Evolutionary conservation across 1,284 basidiomycete species (phyloP), one percentile per base, ranked within the genome.

Genomic region (Naganishia sp.): DNA sequence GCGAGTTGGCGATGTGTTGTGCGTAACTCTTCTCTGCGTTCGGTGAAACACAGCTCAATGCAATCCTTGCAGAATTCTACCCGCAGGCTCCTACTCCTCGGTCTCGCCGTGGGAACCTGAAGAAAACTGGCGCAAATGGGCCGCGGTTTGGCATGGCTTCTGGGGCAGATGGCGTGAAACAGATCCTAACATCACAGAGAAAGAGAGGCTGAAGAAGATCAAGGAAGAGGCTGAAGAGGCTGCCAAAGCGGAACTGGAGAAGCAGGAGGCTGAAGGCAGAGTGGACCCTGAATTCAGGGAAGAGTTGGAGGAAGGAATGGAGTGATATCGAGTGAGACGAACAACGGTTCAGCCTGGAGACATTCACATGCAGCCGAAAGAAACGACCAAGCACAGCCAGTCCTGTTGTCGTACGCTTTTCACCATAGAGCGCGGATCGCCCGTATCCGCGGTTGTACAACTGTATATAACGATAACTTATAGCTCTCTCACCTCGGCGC

Each of bases 141-240:
- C 74, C 9, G 75, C 74, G 23, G 65, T 70, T 39, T 74, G 64
- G 61, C 75, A 76, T 58, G 75, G 74, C 2, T 76, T 76, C 66
- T 67, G 70, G 39, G 74, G 73, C 31, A 69, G 74, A 55, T 75
- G 74, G 74, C 63, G 74, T 25, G 68, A 67, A 17, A 69, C 67
- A 9, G 74, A 75, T 58, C 74, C 74, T 13, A 70, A 67, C 15
- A 70, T 75, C 3, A 66, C 68, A 45, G 71, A 74, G 58, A 65
- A 71, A 54, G 71, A 73, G 42, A 45, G 70, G n/a, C 28, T 72
- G 50, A 73, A 73, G 63, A 72, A 73, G 57, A 57, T 70, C n/a
- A 70, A 72, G 56, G 67, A 72, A 39, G 68, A 70, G 53, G 69
- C 69, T 18, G 70, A 73, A 53, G 69, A 72, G 50, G 67, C 52